Base-by-base conservation (phyloP, 2,329 filamentous ascomycete genomes). In the Alternaria panax region DNA sequence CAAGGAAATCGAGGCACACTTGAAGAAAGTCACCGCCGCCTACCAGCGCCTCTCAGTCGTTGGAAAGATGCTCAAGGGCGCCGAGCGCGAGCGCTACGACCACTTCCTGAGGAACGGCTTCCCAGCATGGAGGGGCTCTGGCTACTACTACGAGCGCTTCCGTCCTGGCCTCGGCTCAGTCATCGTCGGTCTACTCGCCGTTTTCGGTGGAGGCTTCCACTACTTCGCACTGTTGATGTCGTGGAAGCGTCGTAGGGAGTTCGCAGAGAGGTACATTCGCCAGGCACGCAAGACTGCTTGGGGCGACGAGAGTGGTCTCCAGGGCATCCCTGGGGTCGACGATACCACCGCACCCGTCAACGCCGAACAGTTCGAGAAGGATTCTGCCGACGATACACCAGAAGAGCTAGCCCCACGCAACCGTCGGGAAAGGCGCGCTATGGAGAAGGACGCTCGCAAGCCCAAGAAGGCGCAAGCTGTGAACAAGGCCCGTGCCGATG, bases 61-160 rank as follows among this genome's bases (percentile, higher is more conserved):
- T 54, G 88, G 90, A 69, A 91, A 92, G 74, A 91, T 99, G 73
- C 88, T 99, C 52, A 89, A 91, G 69, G 92, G 94, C 1, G 83
- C 90, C 3, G 86, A 87, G 54, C 87, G 95, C 64, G 91, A 92
- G 69, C 90, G 95, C 64, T 99, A 99, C 80, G 94, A 99, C 78
- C 90, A 97, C 79, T 99, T 98, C 82, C 81, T 98, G 61, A 82
- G 83, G 77, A 93, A 98, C 79, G 95, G 95, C 62, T 99, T 99
- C 82, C 95, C 95, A 30, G 88, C 87, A 56, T 99, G 95, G 95
- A 93, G 94, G 82, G 95, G 95, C 59, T 97, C 94, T 43, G 94
- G 95, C 63, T 99, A 99, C 86, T 99, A 98, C 85, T 99, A 99
- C 83, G 89, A 88, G 72, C 89, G 95, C 58, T 97, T 94, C 85